phyloP scores from a whole-genome alignment of 495 filamentous ascomycete genomes.

The Penicillium malachiteum region DNA sequence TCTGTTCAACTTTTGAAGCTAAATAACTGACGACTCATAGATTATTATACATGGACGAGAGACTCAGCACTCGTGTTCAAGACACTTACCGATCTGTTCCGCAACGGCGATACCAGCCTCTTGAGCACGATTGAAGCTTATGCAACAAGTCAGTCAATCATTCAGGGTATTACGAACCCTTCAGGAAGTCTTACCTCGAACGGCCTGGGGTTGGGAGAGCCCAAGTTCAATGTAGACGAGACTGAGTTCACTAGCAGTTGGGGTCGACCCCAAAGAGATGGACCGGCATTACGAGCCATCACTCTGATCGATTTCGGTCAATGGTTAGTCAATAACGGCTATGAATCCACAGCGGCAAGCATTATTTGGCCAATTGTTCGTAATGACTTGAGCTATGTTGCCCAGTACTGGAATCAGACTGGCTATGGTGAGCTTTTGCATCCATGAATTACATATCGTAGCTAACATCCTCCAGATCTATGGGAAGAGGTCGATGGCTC shows the following conservation, averaged over 20 bases:
- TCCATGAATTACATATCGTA: background rate
- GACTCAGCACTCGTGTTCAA: slow-evolving; percentile 65
- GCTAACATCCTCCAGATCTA: slow-evolving; percentile 41
- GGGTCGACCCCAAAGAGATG: slow-evolving; percentile 64
- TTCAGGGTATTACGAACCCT: slow-evolving; percentile 54
- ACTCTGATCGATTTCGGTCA: slow-evolving; percentile 39
- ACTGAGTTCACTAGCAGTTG: slow-evolving; percentile 54
- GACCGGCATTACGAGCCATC: slow-evolving; percentile 48
- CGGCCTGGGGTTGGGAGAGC: slow-evolving; percentile 53
- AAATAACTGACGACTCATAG: slow-evolving; percentile 8
- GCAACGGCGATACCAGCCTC: slow-evolving; percentile 52
- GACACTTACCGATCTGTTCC: slow-evolving; percentile 57
- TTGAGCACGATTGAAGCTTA: slow-evolving; percentile 55
- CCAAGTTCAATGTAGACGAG: slow-evolving; percentile 58
- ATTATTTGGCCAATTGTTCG: slow-evolving; percentile 54
- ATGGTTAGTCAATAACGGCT: slow-evolving; percentile 32
- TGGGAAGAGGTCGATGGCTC: slow-evolving; percentile 71
- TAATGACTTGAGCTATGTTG: slow-evolving; percentile 63
- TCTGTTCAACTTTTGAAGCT: slow-evolving; percentile 8
- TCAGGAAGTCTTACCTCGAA: slow-evolving; percentile 48
- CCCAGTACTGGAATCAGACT: slow-evolving; percentile 64
- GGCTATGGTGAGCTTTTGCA: slow-evolving; percentile 46
- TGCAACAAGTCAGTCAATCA: slow-evolving; percentile 53
- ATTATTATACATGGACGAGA: slow-evolving; percentile 66
- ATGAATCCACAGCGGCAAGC: slow-evolving; percentile 26